These are phyloP conservation scores for Musa beccarii DNA, from an alignment of 176 grass and related monocot species.

Conservation along the genomic window DNA sequence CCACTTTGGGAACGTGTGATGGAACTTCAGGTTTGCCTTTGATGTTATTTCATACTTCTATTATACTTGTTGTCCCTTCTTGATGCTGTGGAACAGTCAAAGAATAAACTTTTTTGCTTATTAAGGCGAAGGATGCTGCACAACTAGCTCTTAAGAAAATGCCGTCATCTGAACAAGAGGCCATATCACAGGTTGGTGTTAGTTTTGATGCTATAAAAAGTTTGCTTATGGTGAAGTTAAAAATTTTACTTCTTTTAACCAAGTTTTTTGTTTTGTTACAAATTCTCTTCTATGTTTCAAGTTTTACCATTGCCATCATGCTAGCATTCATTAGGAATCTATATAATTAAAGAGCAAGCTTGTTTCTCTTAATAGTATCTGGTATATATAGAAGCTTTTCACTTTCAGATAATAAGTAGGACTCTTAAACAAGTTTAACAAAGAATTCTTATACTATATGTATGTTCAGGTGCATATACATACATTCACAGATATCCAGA, in stretches of 20 bases:
- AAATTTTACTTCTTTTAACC: constrained; percentile 9
- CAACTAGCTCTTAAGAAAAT: constrained; percentile 98
- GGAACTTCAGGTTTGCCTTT: constrained; percentile 63
- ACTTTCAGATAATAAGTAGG: no score
- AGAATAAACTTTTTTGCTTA: constrained; percentile 22
- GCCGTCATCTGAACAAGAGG: constrained; percentile 97
- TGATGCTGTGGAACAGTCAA: constrained; percentile 12
- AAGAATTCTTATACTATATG: no score
- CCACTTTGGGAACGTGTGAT: constrained; percentile 92
- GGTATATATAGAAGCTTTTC: no score
- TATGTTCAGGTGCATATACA: no score
- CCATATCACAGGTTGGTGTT: constrained; percentile 67
- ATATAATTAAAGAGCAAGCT: no score
- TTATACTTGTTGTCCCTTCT: constrained; percentile 9
- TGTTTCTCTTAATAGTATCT: no score
- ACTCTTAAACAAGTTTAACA: no score
- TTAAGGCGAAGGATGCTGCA: constrained; percentile 90
- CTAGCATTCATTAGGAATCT: no score
- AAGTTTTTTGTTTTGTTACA: no score
- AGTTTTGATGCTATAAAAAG: constrained; percentile 4
- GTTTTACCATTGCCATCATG: no score
- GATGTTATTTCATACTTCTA: constrained; percentile 9
- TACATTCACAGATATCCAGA: no score
- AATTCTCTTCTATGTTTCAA: no score
- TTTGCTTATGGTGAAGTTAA: not conserved